Evolutionary conservation across 257 asterid genomes (phyloP), one percentile per base, ranked within the genome.

Genomic region (Sherardia arvensis): DNA sequence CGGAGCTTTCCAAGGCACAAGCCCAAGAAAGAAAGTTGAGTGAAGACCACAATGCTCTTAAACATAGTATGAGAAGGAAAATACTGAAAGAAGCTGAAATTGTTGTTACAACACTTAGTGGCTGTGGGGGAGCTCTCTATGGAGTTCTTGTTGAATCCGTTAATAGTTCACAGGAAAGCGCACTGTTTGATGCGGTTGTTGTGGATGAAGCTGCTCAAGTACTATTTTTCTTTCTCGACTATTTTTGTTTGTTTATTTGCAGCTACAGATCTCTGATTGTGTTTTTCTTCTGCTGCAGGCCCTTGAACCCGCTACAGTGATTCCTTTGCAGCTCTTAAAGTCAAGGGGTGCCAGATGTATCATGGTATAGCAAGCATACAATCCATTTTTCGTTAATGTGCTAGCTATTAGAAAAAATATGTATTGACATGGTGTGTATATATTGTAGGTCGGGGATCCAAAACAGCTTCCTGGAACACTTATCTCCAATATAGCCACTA

Each of bases 181-280:
- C 81, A 66, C 79, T 93, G 48, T 93, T 93, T 81, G 99, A 93
- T 81, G 97, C 97, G 60, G 91, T 93, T 78, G 91, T 93, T 77
- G 85, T 93, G 75, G 99, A 93, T 84, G 99, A 93, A 89, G 99
- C 99, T 28, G 99, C 99, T 67, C 97, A 93, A 77, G 99, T 93
- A 81, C 54, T 28, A n/a, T 36, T 65, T 32, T 38, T 29, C 66
- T 63, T 64, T 48, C 49, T 54, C 32, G 48, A 54, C 64, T 47
- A 55, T 64, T 58, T 57, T 29, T 61, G 14, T 59, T 49, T 32
- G 25, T 63, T 33, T 65, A 66, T 64, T 68, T 47, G 58, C 71
- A 33, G 12, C 58, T 38, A 38, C 3, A 38, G 47, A 38, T 38
- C 17, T 3, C 40, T 38, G 1, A 43, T 43, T 7, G n/a, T 43